phyloP scores from a whole-genome alignment of 2,329 filamentous ascomycete species.

The Fonsecaea pugnacius region DNA sequence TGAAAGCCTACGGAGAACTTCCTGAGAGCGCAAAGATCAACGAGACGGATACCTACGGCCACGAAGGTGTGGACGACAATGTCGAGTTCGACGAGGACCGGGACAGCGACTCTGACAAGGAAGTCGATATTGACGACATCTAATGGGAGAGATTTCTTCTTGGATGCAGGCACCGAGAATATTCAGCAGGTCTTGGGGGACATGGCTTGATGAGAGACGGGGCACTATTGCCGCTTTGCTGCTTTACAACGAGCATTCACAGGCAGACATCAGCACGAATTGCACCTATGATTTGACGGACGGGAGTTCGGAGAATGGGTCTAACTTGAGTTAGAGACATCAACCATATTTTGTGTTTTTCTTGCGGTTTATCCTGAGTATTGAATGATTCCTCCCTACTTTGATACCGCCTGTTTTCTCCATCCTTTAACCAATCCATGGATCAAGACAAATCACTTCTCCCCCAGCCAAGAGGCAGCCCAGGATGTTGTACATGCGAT shows the following conservation, averaged over 20 bases:
- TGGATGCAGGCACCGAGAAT: conserved; percentile 9
- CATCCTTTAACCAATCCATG: not conserved
- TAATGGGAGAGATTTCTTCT: conserved; percentile 51
- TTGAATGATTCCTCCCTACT: not conserved
- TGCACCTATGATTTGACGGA: conserved; percentile 20
- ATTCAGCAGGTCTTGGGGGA: conserved; percentile 1
- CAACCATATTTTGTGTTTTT: not conserved
- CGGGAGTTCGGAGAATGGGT: conserved; percentile 19
- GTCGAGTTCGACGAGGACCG: conserved; percentile 98
- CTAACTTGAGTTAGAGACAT: not conserved
- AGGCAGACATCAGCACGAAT: not conserved
- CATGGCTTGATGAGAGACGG: conserved; percentile 12
- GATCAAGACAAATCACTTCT: not conserved
- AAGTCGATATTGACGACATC: conserved; percentile 93
- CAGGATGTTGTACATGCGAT: not conserved
- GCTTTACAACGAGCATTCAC: conserved; percentile 15
- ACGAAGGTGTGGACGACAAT: conserved; percentile 92
- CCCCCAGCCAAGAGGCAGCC: not conserved
- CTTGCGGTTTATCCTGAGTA: not conserved
- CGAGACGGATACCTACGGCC: conserved; percentile 93
- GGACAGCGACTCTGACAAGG: conserved; percentile 63
- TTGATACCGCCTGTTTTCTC: not conserved
- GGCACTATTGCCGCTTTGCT: not conserved
- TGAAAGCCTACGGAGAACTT: conserved; percentile 97
- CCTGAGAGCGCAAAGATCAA: conserved; percentile 99